These are phyloP conservation scores for Bolboschoenus planiculmis DNA, from an alignment of 176 grass and related monocot species.

Conservation along the genomic window DNA sequence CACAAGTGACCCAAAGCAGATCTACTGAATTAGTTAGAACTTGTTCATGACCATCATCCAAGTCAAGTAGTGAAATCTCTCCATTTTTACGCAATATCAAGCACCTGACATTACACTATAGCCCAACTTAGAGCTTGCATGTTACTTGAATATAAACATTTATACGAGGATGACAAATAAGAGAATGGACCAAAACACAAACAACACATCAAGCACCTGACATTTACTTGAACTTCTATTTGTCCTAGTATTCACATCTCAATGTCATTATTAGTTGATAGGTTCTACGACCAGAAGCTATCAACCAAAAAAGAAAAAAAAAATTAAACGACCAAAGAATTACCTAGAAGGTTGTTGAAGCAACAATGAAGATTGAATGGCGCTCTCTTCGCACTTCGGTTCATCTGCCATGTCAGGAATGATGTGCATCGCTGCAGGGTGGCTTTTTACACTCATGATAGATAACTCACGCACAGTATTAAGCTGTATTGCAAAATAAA, in stretches of 20 bases:
- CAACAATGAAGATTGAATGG: slow-evolving; percentile 34
- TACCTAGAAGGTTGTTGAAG: slow-evolving; percentile 88
- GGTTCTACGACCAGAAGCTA: neutral
- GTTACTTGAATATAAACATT: slow-evolving; percentile 2
- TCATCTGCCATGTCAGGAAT: slow-evolving; percentile 61
- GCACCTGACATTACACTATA: slow-evolving; percentile 60
- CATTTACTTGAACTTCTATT: neutral
- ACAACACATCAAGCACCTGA: too few relatives aligned
- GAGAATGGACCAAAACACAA: neutral
- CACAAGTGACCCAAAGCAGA: slow-evolving; percentile 92
- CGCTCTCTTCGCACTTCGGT: slow-evolving; percentile 31
- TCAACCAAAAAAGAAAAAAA: neutral
- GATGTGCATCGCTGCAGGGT: slow-evolving; percentile 86
- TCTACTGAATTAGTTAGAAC: slow-evolving; percentile 85
- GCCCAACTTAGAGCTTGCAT: slow-evolving; percentile 20
- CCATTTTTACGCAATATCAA: slow-evolving; percentile 89
- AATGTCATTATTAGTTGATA: neutral
- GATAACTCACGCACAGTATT: slow-evolving; percentile 93
- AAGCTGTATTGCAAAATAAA: slow-evolving; percentile 51
- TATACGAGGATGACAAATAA: neutral
- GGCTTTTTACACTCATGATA: slow-evolving; percentile 93
- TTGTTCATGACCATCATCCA: slow-evolving; percentile 93
- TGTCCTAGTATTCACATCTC: neutral
- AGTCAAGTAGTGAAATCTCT: slow-evolving; percentile 88
- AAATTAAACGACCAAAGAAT: slow-evolving; percentile 12